Conservation (phyloP, 2,329 filamentous ascomycete species). For the Rachicladosporium sp. region DNA sequence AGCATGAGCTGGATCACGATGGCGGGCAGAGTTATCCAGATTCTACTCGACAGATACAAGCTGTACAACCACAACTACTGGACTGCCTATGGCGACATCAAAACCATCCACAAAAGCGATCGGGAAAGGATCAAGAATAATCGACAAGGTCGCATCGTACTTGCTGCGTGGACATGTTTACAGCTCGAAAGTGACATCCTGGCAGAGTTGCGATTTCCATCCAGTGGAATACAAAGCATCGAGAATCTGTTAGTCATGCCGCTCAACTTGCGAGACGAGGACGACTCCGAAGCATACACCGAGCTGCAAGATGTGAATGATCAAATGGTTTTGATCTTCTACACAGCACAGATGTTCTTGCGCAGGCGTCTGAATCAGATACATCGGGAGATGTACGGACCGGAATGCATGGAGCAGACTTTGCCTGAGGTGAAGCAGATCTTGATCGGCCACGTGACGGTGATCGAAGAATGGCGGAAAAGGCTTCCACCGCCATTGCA, state of each 20-base stretch:
- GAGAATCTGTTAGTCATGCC: slow-evolving; percentile 56
- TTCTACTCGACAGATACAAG: slow-evolving; percentile 62
- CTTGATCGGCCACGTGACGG: slow-evolving; percentile 20
- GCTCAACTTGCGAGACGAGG: slow-evolving; percentile 36
- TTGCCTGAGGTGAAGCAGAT: slow-evolving; percentile 16
- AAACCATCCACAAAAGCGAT: slow-evolving; percentile 17
- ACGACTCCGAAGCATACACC: slow-evolving; percentile 13
- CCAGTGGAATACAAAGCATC: slow-evolving; percentile 46
- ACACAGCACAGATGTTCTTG: slow-evolving; percentile 49
- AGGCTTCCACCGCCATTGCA: slow-evolving; percentile 40
- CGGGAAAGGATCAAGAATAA: slow-evolving; percentile 21
- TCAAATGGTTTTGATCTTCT: slow-evolving; percentile 39
- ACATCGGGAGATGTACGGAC: slow-evolving; percentile 43
- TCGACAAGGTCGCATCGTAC: slow-evolving; percentile 30
- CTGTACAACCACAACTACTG: slow-evolving; percentile 24
- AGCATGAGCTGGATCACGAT: slow-evolving; percentile 62
- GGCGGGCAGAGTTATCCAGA: slow-evolving; percentile 49
- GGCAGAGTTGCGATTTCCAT: slow-evolving; percentile 60
- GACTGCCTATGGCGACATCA: slow-evolving; percentile 23
- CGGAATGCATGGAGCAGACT: slow-evolving; percentile 13
- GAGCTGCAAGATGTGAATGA: slow-evolving; percentile 14
- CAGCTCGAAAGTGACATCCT: slow-evolving; percentile 92
- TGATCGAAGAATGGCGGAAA: slow-evolving; percentile 41
- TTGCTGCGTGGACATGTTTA: slow-evolving; percentile 87
- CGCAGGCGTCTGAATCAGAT: slow-evolving; percentile 45